A percentile compares a stretch with the other conserved stretches of the same genome.
phyloP scores from a whole-genome alignment of 345 rosid species.

The Euphorbia tirucalli region DNA sequence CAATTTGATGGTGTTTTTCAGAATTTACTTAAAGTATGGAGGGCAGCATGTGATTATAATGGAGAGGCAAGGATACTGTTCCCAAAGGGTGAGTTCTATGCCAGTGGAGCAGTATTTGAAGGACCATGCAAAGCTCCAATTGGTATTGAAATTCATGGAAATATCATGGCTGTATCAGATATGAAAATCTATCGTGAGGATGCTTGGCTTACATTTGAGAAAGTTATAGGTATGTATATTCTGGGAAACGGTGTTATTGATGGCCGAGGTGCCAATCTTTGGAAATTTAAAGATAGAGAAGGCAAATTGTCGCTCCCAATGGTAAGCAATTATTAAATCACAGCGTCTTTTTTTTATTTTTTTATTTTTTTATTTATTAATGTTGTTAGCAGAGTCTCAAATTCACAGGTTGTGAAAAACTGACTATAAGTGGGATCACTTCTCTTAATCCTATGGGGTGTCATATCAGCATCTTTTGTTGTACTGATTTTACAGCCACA shows the following conservation, averaged over 20 bases:
- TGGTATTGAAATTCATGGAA: slow-evolving; percentile 37
- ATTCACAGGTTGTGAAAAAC: slow-evolving; percentile 34
- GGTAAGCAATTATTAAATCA: background rate
- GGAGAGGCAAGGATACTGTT: slow-evolving; percentile 42
- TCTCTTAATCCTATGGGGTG: slow-evolving; percentile 68
- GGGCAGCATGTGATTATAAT: slow-evolving; percentile 34
- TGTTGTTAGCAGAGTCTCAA: slow-evolving; percentile 37
- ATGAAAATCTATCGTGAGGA: slow-evolving; percentile 21
- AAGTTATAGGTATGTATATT: slow-evolving; percentile 40
- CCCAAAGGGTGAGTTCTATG: slow-evolving; percentile 41
- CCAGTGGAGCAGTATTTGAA: slow-evolving; percentile 25
- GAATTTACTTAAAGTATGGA: slow-evolving; percentile 40
- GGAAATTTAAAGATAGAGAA: slow-evolving; percentile 40
- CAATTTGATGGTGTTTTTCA: slow-evolving; percentile 13
- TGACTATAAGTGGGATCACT: slow-evolving; percentile 33
- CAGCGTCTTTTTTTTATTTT: too few relatives aligned
- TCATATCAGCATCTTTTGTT: slow-evolving; percentile 39
- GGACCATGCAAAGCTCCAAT: slow-evolving; percentile 42
- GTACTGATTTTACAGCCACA: slow-evolving; percentile 32
- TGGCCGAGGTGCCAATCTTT: slow-evolving; percentile 57
- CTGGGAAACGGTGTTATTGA: slow-evolving; percentile 59
- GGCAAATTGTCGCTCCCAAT: slow-evolving; percentile 22
- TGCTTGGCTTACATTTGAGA: slow-evolving; percentile 54
- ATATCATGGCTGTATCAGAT: slow-evolving; percentile 33
- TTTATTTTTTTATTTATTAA: background rate